phyloP scores from a whole-genome alignment of 2,329 filamentous ascomycete genomes.

The Scorias spongiosa region DNA sequence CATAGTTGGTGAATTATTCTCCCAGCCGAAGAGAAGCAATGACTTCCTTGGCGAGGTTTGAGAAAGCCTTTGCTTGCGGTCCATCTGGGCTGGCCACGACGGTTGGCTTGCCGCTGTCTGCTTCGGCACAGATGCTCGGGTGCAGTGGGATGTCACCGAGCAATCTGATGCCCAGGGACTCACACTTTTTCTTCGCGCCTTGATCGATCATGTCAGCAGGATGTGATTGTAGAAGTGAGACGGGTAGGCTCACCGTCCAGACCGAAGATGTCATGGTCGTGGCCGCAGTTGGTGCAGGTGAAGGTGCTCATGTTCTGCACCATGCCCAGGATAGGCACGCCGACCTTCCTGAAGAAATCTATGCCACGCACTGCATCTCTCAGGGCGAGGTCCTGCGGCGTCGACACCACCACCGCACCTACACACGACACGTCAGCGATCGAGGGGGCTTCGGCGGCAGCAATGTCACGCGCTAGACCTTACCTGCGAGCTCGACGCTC shows the following conservation, averaged over 20 bases:
- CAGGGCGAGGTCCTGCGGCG: slow-evolving; percentile 81
- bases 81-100: slow-evolving; percentile 74
- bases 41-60: slow-evolving; percentile 21
- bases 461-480: slow-evolving; percentile 8
- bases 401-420: slow-evolving; percentile 78
- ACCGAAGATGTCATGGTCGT: slow-evolving; percentile 23
- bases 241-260: slow-evolving; percentile 14
- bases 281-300: slow-evolving; percentile 47
- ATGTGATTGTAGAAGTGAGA: slow-evolving; percentile 44
- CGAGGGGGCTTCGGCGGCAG: background rate
- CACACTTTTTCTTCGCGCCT: slow-evolving; percentile 53
- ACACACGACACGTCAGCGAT: background rate
- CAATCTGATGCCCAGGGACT: slow-evolving; percentile 58
- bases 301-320: slow-evolving; percentile 89
- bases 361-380: slow-evolving; percentile 87
- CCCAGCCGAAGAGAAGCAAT: background rate
- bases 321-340: slow-evolving; percentile 68
- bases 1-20: too few relatives aligned
- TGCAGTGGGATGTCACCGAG: slow-evolving; percentile 83
- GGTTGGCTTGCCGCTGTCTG: slow-evolving; percentile 74
- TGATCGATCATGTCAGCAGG: slow-evolving; percentile 49
- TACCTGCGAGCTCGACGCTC: slow-evolving; percentile 75
- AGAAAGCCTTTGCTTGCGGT: slow-evolving; percentile 55
- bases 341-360: slow-evolving; percentile 78
- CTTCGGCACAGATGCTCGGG: slow-evolving; percentile 71